Evolutionary conservation across 169 alveolate genomes (phyloP).

Genomic region (Plasmodium gallinaceum): DNA sequence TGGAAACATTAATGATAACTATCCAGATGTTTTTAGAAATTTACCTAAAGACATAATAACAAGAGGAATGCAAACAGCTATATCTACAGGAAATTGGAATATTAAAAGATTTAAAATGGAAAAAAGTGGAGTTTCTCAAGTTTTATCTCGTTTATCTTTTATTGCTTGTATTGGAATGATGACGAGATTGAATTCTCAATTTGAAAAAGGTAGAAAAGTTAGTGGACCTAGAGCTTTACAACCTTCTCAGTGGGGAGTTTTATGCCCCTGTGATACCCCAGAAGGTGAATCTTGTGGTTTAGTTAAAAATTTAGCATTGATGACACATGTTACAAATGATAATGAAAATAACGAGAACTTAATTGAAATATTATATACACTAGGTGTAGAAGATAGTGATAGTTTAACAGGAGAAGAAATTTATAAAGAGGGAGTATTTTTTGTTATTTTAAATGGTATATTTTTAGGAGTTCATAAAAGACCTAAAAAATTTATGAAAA

Average conservation of each 20-base stretch:
- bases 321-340: constrained; percentile 99
- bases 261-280: constrained; percentile 99
- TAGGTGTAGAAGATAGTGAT: constrained; percentile 88
- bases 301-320: constrained; percentile 97
- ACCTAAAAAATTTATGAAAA: constrained; percentile 91
- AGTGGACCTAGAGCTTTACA: constrained; percentile 99
- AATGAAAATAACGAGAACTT: constrained; percentile 89
- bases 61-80: constrained; percentile 96
- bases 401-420: constrained; percentile 82
- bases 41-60: constrained; percentile 95
- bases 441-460: constrained; percentile 96
- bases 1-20: constrained; percentile 75
- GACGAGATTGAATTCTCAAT: constrained; percentile 93
- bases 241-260: constrained; percentile 99
- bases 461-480: constrained; percentile 94
- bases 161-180: constrained; percentile 94
- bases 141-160: constrained; percentile 97
- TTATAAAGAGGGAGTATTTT: constrained; percentile 86
- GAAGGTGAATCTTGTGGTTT: constrained; percentile 99
- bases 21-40: constrained; percentile 92
- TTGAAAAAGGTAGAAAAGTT: constrained; percentile 94
- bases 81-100: constrained; percentile 99
- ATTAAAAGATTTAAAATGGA: constrained; percentile 98
- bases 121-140: constrained; percentile 98
- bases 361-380: constrained; percentile 81